Evolutionary conservation across 169 alveolate genomes (phyloP).

Genomic region (Besnoitia besnoiti): DNA sequence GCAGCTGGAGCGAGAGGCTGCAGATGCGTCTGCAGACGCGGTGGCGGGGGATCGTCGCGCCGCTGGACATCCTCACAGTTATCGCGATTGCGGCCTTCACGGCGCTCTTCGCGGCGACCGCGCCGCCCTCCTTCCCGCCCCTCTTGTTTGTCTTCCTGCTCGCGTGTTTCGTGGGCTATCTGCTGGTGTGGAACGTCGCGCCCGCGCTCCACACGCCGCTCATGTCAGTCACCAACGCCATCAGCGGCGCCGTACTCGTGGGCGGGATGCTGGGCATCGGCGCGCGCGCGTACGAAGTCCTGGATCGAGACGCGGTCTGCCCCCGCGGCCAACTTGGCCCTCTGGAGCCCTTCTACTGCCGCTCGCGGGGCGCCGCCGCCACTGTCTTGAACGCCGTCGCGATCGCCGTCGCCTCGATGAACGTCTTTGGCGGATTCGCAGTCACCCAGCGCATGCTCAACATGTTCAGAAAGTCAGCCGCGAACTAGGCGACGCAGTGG

Average conservation of each 20-base stretch:
- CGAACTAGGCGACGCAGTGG: background rate
- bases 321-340: background rate
- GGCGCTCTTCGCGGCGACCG: background rate
- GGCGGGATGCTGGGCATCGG: constrained; percentile 60
- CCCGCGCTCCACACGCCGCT: constrained; percentile 92
- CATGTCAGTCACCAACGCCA: constrained; percentile 88
- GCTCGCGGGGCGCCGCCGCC: background rate
- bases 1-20: background rate
- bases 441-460: constrained; percentile 63
- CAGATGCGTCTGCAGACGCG: background rate
- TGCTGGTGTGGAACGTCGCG: constrained; percentile 87
- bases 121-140: constrained; percentile 28
- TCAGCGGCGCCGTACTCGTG: constrained; percentile 84
- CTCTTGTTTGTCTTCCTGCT: constrained; percentile 50
- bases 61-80: background rate
- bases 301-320: background rate
- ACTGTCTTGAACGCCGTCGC: constrained; percentile 12
- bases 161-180: constrained; percentile 86
- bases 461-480: constrained; percentile 38
- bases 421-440: constrained; percentile 66
- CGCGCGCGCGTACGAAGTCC: background rate
- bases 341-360: background rate
- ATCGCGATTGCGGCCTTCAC: background rate
- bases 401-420: constrained; percentile 58
- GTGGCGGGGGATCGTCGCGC: constrained; percentile 19